phyloP scores from a whole-genome alignment of 1,139 yeast species.

The Candida frijolesensis region DNA sequence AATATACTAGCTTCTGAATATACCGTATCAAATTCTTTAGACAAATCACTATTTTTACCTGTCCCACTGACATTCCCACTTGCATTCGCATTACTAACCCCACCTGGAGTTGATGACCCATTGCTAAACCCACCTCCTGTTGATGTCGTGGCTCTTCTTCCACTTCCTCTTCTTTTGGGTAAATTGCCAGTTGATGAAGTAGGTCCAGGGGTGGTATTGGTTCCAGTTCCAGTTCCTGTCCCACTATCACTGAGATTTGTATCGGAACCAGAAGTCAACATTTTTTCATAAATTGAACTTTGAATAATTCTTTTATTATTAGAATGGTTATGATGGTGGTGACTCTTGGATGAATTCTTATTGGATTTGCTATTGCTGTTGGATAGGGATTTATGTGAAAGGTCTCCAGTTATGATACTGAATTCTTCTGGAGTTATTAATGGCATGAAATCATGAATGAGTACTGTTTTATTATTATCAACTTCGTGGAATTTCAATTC shows the following conservation, averaged over 20 bases:
- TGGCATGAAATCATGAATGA: slow-evolving; percentile 50
- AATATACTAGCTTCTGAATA: slow-evolving; percentile 41
- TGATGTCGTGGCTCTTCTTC: slow-evolving; percentile 9
- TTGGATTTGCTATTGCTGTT: slow-evolving; percentile 15
- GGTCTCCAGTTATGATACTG: slow-evolving; percentile 42
- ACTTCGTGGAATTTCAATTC: neutral
- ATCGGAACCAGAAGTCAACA: slow-evolving; percentile 46
- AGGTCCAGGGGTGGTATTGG: slow-evolving; percentile 14
- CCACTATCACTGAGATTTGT: slow-evolving; percentile 26
- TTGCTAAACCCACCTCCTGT: neutral
- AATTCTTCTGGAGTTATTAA: slow-evolving; percentile 41
- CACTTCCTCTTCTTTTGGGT: slow-evolving; percentile 6
- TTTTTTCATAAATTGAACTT: slow-evolving; percentile 40
- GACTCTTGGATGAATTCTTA: slow-evolving; percentile 16
- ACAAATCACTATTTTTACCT: slow-evolving; percentile 9
- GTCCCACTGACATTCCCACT: neutral
- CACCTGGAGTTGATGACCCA: neutral
- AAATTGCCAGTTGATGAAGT: neutral
- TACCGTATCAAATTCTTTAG: slow-evolving; percentile 17
- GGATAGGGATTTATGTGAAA: slow-evolving; percentile 26
- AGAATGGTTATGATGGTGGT: slow-evolving; percentile 17
- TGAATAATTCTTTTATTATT: slow-evolving; percentile 43
- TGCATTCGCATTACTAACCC: neutral
- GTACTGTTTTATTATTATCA: neutral
- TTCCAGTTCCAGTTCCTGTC: slow-evolving; percentile 13